Evolutionary conservation across 1,284 basidiomycete genomes (phyloP).

Genomic region (Cutaneotrichosporon sp.): DNA sequence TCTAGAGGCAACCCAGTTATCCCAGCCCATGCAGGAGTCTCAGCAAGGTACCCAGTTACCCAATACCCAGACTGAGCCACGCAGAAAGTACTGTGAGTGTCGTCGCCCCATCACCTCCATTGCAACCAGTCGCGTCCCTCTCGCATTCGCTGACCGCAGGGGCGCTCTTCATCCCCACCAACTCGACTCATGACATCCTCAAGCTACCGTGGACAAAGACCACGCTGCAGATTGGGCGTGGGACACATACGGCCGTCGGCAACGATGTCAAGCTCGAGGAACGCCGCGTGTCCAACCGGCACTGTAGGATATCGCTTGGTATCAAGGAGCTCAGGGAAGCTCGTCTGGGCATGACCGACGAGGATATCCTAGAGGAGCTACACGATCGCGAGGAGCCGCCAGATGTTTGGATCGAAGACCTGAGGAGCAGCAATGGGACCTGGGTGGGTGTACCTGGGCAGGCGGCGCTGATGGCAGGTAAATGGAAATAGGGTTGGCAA

Average conservation of each 20-base stretch:
- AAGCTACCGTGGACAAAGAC: slow-evolving; percentile 45
- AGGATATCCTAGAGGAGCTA: slow-evolving; percentile 24
- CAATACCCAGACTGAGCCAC: slow-evolving; percentile 40
- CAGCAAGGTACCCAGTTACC: slow-evolving; percentile 17
- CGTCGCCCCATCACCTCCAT: too few species aligned
- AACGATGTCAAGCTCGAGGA: slow-evolving; percentile 43
- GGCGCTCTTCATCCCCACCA: slow-evolving; percentile 47
- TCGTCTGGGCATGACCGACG: slow-evolving; percentile 21
- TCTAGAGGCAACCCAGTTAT: slow-evolving; percentile 43
- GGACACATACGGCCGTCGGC: slow-evolving; percentile 18
- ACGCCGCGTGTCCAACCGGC: slow-evolving; percentile 44
- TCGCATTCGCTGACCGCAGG: slow-evolving; percentile 25
- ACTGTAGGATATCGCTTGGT: slow-evolving; percentile 41
- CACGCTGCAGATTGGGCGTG: slow-evolving; percentile 41
- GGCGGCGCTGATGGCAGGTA: slow-evolving; percentile 53
- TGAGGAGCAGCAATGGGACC: slow-evolving; percentile 73
- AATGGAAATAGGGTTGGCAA: slow-evolving; percentile 61
- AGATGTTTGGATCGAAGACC: slow-evolving; percentile 63
- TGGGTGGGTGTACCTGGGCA: slow-evolving; percentile 57
- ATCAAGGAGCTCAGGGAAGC: slow-evolving; percentile 15
- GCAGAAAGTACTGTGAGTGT: slow-evolving; percentile 46
- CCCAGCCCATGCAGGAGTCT: slow-evolving; percentile 32
- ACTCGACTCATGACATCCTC: slow-evolving; percentile 35
- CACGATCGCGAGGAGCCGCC: slow-evolving; percentile 49
- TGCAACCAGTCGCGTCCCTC: neutral